phyloP scores from a whole-genome alignment of 2,329 filamentous ascomycete species.

The Calonectria pseudoturangicola region DNA sequence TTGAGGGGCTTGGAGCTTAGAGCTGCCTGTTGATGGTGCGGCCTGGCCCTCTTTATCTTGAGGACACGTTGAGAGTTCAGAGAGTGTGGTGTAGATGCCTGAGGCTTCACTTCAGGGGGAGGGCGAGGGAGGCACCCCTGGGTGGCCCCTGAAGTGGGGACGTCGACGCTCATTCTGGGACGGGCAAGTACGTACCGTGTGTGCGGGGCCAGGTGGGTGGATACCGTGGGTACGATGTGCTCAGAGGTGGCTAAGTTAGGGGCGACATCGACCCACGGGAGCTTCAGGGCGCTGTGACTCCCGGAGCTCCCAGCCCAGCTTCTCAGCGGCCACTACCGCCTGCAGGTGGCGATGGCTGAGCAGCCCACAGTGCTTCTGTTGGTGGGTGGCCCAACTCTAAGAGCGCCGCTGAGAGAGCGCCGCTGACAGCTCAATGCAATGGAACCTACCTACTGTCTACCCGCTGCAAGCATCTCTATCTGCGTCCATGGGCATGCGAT shows the following conservation, averaged over 20 bases:
- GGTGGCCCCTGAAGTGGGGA: conserved; percentile 33
- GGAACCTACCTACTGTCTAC: background rate
- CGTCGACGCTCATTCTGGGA: conserved; percentile 29
- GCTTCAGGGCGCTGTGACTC: conserved; percentile 38
- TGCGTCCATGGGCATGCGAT: conserved; percentile 1
- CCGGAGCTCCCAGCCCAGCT: conserved; percentile 16
- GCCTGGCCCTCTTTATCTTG: conserved; percentile 60
- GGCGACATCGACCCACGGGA: conserved; percentile 39
- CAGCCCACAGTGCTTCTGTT: conserved; percentile 29
- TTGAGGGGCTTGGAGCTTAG: conserved; percentile 41
- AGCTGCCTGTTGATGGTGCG: conserved; percentile 43
- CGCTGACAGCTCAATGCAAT: conserved; percentile 1
- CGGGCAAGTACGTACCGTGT: conserved; percentile 31
- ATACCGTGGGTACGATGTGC: conserved; percentile 31
- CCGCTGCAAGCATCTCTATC: conserved; percentile 15
- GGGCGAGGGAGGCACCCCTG: conserved; percentile 32
- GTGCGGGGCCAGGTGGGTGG: conserved; percentile 24
- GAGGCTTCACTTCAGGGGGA: conserved; percentile 53
- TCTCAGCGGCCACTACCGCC: conserved; percentile 24
- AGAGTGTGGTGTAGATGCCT: conserved; percentile 51
- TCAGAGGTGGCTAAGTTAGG: conserved; percentile 34
- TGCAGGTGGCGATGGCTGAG: conserved; percentile 38
- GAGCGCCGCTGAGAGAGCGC: background rate
- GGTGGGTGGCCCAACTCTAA: conserved; percentile 13
- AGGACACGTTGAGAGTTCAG: conserved; percentile 57